Evolutionary conservation across 23 red algal genomes (phyloP).

Genomic region (Pyropia haitanensis): DNA sequence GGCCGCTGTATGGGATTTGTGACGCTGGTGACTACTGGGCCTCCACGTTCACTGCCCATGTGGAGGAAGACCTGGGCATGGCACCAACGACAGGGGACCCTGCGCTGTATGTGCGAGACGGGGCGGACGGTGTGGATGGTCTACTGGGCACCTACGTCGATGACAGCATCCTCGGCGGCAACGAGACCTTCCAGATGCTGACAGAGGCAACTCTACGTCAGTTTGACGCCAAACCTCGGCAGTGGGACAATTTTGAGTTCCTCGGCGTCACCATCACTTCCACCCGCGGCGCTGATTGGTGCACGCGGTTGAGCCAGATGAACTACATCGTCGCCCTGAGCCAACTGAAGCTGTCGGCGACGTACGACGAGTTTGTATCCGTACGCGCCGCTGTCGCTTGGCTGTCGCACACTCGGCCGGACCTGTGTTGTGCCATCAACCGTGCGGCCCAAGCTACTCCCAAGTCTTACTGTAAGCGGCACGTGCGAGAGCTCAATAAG

Average conservation of each 20-base stretch:
- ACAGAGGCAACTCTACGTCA: constrained; percentile 1
- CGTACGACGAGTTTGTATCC: too few relatives aligned
- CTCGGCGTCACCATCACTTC: constrained; percentile 1
- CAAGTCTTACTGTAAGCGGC: background rate
- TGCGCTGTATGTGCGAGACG: constrained; percentile 1
- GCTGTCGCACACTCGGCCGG: too few relatives aligned
- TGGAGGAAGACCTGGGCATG: constrained; percentile 5
- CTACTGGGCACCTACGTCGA: constrained; percentile 2
- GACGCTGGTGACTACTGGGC: background rate
- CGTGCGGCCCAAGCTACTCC: too few relatives aligned
- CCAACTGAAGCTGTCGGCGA: too few relatives aligned
- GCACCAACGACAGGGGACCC: constrained; percentile 5
- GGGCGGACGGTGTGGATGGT: background rate
- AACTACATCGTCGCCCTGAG: background rate
- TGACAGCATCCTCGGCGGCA: background rate
- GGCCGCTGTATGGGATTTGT: constrained; percentile 1
- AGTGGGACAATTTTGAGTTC: constrained; percentile 17
- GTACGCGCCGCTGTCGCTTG: too few relatives aligned
- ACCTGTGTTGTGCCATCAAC: too few relatives aligned
- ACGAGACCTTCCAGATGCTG: too few relatives aligned
- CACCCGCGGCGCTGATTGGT: background rate
- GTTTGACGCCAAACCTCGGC: constrained; percentile 18
- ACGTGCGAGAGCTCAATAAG: constrained; percentile 8
- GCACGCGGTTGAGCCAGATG: too few relatives aligned
- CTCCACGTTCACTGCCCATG: background rate